Base-by-base conservation (phyloP, 2,329 filamentous ascomycete genomes). In the Apiospora saccharicola region DNA sequence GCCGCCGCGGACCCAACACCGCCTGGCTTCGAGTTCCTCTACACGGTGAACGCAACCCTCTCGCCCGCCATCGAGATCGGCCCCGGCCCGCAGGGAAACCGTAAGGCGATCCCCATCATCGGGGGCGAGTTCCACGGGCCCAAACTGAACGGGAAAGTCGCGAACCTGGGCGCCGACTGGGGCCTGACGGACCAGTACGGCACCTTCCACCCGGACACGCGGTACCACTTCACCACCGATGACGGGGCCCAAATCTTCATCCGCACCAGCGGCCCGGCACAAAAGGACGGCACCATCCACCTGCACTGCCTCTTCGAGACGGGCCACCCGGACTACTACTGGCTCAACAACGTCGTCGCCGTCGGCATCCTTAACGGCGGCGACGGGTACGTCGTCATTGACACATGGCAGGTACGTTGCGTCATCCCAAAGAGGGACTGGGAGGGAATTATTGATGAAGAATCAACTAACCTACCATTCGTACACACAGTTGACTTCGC, bases 241-340 rank as follows among this genome's bases (percentile, higher is more conserved):
- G 79, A 80, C 74, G 77, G 77, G 2, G 80, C 78, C 30, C 74
- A 80, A 67, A 79, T 81, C 72, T 78, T 78, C 69, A 77, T 81
- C 67, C 78, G 77, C 53, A 80, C 79, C 12, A 73, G 72, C 19
- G 80, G 80, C 4, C 78, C 78, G 14, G 73, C 73, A 67, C 77
- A 79, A 74, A 16, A 72, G 34, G 75, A 78, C 68, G 78, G 78
- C 0, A 51, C 26, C 0, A 57, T 79, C 14, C 78, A 81, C 53
- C 72, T 81, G 24, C 73, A 74, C 19, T 71, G 77, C 4, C 24
- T 72, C 2, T 78, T 80, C 43, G 78, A 80, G 74, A 81, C 80
- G 46, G 77, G 77, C 16, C 75, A 74, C 57, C 49, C 68, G 14
- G 74, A 78, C 69, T 81, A 80, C 61, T 77, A 77, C 67, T 81